phyloP scores from a whole-genome alignment of 495 filamentous ascomycete species.

The Thozetella sp. region DNA sequence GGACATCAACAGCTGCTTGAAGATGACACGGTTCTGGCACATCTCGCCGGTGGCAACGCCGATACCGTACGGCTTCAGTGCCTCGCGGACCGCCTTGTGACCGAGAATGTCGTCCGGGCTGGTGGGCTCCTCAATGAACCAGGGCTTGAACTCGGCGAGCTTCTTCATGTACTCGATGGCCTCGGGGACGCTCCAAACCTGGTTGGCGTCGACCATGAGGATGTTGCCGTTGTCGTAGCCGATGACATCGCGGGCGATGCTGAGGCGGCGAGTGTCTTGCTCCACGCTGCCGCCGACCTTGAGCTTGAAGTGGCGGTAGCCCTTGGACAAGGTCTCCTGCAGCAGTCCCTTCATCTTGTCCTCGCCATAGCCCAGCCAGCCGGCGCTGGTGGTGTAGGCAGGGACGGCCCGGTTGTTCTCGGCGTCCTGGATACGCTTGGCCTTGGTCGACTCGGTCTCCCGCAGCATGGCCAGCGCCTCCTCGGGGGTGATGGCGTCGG shows the following conservation, averaged over 20 bases:
- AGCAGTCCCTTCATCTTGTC: slow-evolving; percentile 79
- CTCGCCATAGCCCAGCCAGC: slow-evolving; percentile 92
- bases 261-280: slow-evolving; percentile 67
- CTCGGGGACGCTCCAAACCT: slow-evolving; percentile 92
- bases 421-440: slow-evolving; percentile 68
- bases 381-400: slow-evolving; percentile 88
- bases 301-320: slow-evolving; percentile 89
- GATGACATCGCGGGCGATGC: slow-evolving; percentile 79
- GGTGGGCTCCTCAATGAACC: slow-evolving; percentile 99
- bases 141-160: slow-evolving; percentile 83
- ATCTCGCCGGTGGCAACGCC: slow-evolving; percentile 94
- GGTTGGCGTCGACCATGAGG: slow-evolving; percentile 95
- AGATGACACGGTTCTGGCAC: slow-evolving; percentile 93
- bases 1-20: slow-evolving; percentile 85
- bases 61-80: slow-evolving; percentile 72
- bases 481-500: slow-evolving; percentile 85
- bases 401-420: slow-evolving; percentile 73
- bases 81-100: slow-evolving; percentile 81
- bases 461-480: slow-evolving; percentile 77
- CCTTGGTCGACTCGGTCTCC: slow-evolving; percentile 63
- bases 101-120: slow-evolving; percentile 90
- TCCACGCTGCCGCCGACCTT: slow-evolving; percentile 80
- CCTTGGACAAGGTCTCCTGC: slow-evolving; percentile 69
- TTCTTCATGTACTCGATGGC: slow-evolving; percentile 86
- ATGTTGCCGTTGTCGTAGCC: slow-evolving; percentile 87